These are phyloP conservation scores for Mycena floridula DNA, from an alignment of 768 basidiomycete species.

Conservation along the genomic window DNA sequence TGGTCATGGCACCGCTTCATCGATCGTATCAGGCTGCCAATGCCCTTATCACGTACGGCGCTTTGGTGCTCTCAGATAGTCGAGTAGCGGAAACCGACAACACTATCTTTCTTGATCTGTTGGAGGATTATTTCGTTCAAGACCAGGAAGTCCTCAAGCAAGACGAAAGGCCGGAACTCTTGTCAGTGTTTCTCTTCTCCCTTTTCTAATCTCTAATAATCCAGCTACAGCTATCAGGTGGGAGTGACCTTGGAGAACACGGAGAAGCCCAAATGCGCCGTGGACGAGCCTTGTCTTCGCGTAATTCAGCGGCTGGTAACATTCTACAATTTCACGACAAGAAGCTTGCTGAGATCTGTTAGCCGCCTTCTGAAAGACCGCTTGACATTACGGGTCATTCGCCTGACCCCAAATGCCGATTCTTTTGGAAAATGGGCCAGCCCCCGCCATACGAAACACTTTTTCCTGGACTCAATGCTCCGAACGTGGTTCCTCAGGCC, in stretches of 20 bases:
- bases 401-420: conserved; percentile 93
- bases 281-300: conserved; percentile 73
- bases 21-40: conserved; percentile 55
- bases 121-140: conserved; percentile 93
- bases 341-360: too few relatives aligned
- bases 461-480: conserved; percentile 72
- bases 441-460: conserved; percentile 70
- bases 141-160: conserved; percentile 50
- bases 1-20: too few relatives aligned
- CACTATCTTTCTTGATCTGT: conserved; percentile 72
- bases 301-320: conserved; percentile 75
- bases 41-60: conserved; percentile 79
- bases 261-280: conserved; percentile 84
- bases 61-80: conserved; percentile 80
- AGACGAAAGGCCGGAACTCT: conserved; percentile 83
- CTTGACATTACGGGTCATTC: conserved; percentile 74
- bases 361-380: conserved; percentile 76
- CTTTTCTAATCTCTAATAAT: too few relatives aligned
- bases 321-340: too few relatives aligned
- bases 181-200: too few relatives aligned
- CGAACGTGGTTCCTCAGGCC: conserved; percentile 76
- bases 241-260: conserved; percentile 97
- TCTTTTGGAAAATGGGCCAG: conserved; percentile 83
- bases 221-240: conserved; percentile 86
- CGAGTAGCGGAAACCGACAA: conserved; percentile 84